A percentile compares a stretch with the other conserved stretches of the same genome.
phyloP scores from a whole-genome alignment of 768 basidiomycete species.

The Tricholoma furcatifolium region DNA sequence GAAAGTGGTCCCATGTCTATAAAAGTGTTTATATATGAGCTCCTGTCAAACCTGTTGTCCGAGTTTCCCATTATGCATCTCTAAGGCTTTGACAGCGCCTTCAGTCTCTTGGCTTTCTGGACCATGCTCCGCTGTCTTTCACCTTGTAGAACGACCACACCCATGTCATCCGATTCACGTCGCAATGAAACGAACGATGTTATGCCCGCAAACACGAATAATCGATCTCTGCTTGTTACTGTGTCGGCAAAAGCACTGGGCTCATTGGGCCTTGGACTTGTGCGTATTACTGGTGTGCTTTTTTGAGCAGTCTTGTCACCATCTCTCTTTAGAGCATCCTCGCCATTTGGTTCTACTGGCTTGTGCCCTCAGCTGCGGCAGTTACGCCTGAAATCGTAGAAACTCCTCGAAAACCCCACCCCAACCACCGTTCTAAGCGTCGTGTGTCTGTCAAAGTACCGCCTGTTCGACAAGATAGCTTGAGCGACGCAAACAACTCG shows the following conservation, averaged over 20 bases:
- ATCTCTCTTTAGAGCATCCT: slow-evolving; percentile 36
- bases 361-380: slow-evolving; percentile 24
- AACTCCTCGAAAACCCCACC: not conserved
- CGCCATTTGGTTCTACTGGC: slow-evolving; percentile 43
- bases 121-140: slow-evolving; percentile 9
- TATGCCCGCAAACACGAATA: slow-evolving; percentile 4
- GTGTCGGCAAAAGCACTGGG: slow-evolving; percentile 24
- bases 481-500: not conserved
- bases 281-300: slow-evolving; percentile 20
- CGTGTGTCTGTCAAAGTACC: slow-evolving; percentile 13
- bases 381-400: not conserved
- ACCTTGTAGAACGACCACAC: slow-evolving; percentile 2
- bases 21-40: slow-evolving; percentile 16
- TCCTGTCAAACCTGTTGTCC: not conserved
- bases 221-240: slow-evolving; percentile 17
- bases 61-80: slow-evolving; percentile 7
- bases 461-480: not conserved
- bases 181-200: slow-evolving; percentile 1
- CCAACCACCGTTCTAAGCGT: slow-evolving; percentile 9
- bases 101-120: not conserved
- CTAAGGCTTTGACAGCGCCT: not conserved
- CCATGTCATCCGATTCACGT: slow-evolving; percentile 12
- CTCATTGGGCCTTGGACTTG: slow-evolving; percentile 36
- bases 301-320: not conserved
- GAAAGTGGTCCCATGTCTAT: slow-evolving; percentile 39